Evolutionary conservation across 495 filamentous ascomycete genomes (phyloP), one percentile per base, ranked within the genome.

Genomic region (Polyplosphaeria fusca): DNA sequence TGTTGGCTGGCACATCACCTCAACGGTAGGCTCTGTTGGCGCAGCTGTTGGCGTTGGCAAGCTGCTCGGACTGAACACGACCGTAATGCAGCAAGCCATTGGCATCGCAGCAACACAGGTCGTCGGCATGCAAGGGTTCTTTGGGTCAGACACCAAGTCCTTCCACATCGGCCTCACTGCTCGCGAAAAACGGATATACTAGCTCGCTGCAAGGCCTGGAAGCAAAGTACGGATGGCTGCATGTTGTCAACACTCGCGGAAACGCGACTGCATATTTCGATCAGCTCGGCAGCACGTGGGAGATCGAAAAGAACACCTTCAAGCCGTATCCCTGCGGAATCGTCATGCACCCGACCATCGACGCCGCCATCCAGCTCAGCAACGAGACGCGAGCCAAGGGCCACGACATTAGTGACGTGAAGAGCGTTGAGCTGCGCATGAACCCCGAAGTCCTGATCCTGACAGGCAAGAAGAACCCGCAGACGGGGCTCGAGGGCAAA

Each of bases 311-410:
- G 49, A 81, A 81, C 56, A 72, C 72, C 3, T 81, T 81, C 66
- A 81, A 82, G 64, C 79, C 77, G 1, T 82, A 75, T 54, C 77
- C 78, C 5, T 81, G 79, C 63, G 79, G 77, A 5, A 81, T 82
- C 63, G 77, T 81, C 12, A 76, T 79, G 25, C 79, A 82, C 56
- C 77, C 78, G 1, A 69, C 73, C 7, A 81, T 81, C 63, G 79
- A 81, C 58, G 79, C 61, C 4, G 76, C 73, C 47, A 70, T 74
- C 9, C 73, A 75, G 60, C 45, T 80, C 30, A 70, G 75, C 55
- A 55, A 65, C 3, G 70, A 79, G 48, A 54, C 75, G 35, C 40
- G 63, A 25, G 55, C 54, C 19, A 65, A 68, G 57, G 54, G 35
- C 5, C 26, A 42, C 14, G 38, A 64, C 18, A 58, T 72, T 2